Evolutionary conservation across 139 green algal species (phyloP).

Genomic region (Medakamo hakoo): DNA sequence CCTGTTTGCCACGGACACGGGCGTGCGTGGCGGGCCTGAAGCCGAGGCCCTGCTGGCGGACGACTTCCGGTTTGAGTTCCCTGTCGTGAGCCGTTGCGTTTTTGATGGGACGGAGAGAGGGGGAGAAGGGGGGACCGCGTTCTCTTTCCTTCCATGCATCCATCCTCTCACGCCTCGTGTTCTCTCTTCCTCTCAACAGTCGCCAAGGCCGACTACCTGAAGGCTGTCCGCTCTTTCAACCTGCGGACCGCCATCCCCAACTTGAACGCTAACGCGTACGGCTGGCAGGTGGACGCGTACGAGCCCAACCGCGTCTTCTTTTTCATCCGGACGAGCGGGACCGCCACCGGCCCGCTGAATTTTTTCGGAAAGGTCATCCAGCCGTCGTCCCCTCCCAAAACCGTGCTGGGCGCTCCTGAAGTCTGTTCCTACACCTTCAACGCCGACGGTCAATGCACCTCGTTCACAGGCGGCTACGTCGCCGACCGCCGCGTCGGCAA

Average conservation of each 20-base stretch:
- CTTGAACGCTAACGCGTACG: constrained; percentile 25
- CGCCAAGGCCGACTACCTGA: constrained; percentile 9
- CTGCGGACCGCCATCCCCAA: constrained; percentile 12
- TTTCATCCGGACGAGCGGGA: constrained; percentile 25
- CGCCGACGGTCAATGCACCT: constrained; percentile 31
- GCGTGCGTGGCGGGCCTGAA: too few relatives aligned
- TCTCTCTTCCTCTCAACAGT: too few relatives aligned
- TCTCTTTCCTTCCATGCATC: too few relatives aligned
- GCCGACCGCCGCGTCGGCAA: constrained; percentile 44
- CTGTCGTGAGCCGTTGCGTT: too few relatives aligned
- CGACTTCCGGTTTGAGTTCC: too few relatives aligned
- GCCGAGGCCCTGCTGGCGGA: too few relatives aligned
- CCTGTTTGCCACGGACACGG: too few relatives aligned
- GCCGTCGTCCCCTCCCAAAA: constrained; percentile 26
- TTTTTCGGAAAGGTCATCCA: constrained; percentile 21
- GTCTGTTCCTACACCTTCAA: constrained; percentile 40
- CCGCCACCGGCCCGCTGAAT: constrained; percentile 31
- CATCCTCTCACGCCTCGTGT: too few relatives aligned
- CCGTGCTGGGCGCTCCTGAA: constrained; percentile 27
- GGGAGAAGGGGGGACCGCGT: too few relatives aligned
- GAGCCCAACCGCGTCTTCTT: constrained; percentile 58
- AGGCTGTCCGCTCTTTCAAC: constrained; percentile 8
- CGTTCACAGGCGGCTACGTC: constrained; percentile 41
- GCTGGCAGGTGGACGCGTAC: constrained; percentile 38
- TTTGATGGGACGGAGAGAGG: too few relatives aligned